Evolutionary conservation across 148 eudicot species (phyloP), one percentile per base, ranked within the genome.

Genomic region (Euryodendron excelsum): DNA sequence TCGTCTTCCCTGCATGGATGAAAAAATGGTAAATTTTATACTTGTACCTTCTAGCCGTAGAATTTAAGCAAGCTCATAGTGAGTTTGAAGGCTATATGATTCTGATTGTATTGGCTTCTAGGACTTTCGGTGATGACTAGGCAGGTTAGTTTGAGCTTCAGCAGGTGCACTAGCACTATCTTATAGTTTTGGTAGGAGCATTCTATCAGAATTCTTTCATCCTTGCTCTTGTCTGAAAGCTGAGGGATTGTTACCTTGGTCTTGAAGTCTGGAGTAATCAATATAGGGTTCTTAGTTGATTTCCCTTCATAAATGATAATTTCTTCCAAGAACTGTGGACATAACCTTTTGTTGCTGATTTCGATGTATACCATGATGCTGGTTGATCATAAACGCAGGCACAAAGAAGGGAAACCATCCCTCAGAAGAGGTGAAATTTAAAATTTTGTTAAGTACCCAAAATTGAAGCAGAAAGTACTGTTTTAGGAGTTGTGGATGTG

Each of bases 121-220:
- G 73, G 58, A 69, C 21, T 45, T 65, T 6, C 14, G 15, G 15
- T 23, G 15, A 28, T 60, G 64, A 25, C 33, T 11, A 25, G 23
- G 25, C 0, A 8, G 70, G 25, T 66, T 66, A 34, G 27, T 66
- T 70, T 70, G 74, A 70, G 74, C 37, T 70, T 70, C 34, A 45
- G 20, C 18, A 13, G 58, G 34, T 70, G 58, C 23, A 47, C 58
- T 23, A 23, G 31, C 5, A n/a, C 18, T 18, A 14, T 47, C 44
- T 47, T n/a, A 70, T 66, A 8, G 23, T 66, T 39, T 37, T 34
- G 4, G 5, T 3, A 13, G 58, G 20, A 27, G 47, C 34, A 66
- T 34, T 2, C 2, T 12, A 1, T 28, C 12, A 15, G 53, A 71
- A 45, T 2, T 17, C 27, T 48, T 5, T 28, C 58, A 27, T 70